A percentile compares a stretch with the other conserved stretches of the same genome.
Conservation (phyloP, 805 yeast species). For the Metschnikowia arizonensis region DNA sequence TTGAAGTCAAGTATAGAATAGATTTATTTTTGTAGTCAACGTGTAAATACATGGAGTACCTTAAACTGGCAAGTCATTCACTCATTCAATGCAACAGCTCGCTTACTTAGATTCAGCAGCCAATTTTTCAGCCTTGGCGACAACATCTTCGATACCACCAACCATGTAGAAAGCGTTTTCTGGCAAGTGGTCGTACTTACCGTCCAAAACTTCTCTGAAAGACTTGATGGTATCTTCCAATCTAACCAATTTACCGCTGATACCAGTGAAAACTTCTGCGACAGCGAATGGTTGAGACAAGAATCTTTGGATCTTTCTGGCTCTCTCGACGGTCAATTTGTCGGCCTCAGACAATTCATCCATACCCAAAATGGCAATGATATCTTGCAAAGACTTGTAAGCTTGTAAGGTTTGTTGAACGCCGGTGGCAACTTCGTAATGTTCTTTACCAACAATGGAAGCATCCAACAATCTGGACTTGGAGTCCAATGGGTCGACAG, state of each 20-base stretch:
- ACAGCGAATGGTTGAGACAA: slow-evolving; percentile 99
- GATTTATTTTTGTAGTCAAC: slow-evolving; percentile 17
- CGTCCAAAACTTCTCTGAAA: slow-evolving; percentile 95
- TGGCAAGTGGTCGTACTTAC: slow-evolving; percentile 98
- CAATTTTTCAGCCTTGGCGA: slow-evolving; percentile 98
- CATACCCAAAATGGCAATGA: slow-evolving; percentile 99
- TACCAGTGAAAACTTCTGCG: slow-evolving; percentile 99
- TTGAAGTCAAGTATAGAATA: slow-evolving; percentile 13
- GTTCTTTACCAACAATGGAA: slow-evolving; percentile 97
- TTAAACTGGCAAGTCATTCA: slow-evolving; percentile 21
- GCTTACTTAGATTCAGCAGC: slow-evolving; percentile 83
- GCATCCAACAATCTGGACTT: slow-evolving; percentile 98
- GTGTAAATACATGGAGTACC: slow-evolving; percentile 17
- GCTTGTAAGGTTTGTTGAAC: slow-evolving; percentile 99
- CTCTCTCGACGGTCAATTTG: slow-evolving; percentile 99
- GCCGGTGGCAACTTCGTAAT: slow-evolving; percentile 88
- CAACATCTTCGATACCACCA: slow-evolving; percentile 98
- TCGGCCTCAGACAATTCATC: slow-evolving; percentile 98
- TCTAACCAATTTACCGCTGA: slow-evolving; percentile 95
- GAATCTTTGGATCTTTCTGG: slow-evolving; percentile 99
- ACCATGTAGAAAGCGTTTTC: slow-evolving; percentile 99
- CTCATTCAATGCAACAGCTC: slow-evolving; percentile 22
- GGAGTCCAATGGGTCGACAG: slow-evolving; percentile 99
- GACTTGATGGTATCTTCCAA: slow-evolving; percentile 91
- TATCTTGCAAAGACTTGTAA: slow-evolving; percentile 99